phyloP scores from a whole-genome alignment of 352 stramenopile genomes.

The Globisporangium ultimum region DNA sequence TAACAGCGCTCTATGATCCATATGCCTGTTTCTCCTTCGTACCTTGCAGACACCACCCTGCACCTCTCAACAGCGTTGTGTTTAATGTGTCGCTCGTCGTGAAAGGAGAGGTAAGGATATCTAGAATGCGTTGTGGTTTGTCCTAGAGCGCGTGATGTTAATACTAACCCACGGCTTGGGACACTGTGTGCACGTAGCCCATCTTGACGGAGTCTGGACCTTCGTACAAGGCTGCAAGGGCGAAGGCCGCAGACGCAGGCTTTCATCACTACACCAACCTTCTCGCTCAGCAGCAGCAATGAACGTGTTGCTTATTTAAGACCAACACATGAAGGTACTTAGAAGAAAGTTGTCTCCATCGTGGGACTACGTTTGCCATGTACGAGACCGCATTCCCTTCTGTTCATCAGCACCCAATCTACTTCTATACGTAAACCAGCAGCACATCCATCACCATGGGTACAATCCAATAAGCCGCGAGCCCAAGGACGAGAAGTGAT shows the following conservation, averaged over 20 bases:
- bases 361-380: no score
- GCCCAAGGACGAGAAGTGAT: conserved; percentile 64
- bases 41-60: conserved; percentile 43
- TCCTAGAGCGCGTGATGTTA: neutral
- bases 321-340: no score
- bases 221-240: conserved; percentile 63
- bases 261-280: conserved; percentile 35
- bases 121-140: neutral
- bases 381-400: no score
- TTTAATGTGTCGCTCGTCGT: conserved; percentile 63
- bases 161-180: neutral
- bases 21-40: neutral
- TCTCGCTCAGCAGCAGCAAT: no score
- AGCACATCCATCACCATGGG: conserved; percentile 34
- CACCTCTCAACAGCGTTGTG: conserved; percentile 32
- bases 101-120: conserved; percentile 33
- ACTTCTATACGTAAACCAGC: no score
- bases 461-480: conserved; percentile 60
- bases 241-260: conserved; percentile 46
- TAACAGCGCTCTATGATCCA: neutral
- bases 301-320: no score
- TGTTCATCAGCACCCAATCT: no score
- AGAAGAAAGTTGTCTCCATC: no score
- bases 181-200: conserved; percentile 14
- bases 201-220: conserved; percentile 41